These are phyloP conservation scores for Aspergillus leporis DNA, from an alignment of 495 filamentous ascomycete species.

Conservation along the genomic window DNA sequence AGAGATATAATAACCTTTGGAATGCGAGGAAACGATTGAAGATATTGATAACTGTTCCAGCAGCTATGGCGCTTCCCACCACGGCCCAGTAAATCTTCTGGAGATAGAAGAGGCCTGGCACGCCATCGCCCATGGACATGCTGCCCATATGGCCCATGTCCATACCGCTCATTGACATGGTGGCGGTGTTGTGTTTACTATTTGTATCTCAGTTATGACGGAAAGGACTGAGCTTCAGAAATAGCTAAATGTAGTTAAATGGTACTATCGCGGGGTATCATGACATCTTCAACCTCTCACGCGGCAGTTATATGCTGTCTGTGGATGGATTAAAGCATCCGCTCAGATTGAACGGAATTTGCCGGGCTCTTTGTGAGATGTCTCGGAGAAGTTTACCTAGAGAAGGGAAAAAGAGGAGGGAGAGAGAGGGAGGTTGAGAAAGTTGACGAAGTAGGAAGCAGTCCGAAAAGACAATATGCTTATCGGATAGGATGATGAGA, in stretches of 20 bases:
- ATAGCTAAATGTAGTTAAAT: not conserved
- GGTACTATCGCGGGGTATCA: slow-evolving; percentile 1
- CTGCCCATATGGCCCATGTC: slow-evolving; percentile 27
- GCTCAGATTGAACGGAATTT: not conserved
- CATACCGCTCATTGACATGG: slow-evolving; percentile 15
- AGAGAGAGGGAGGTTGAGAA: not conserved
- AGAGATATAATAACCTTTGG: slow-evolving; percentile 45
- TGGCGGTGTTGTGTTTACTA: not conserved
- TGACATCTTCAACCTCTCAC: slow-evolving; percentile 1
- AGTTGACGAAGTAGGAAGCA: not conserved
- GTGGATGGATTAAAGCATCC: not conserved
- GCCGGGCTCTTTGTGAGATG: not conserved
- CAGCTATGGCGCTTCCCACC: slow-evolving; percentile 55
- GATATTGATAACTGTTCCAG: slow-evolving; percentile 51
- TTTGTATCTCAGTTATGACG: not conserved
- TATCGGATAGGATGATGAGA: not conserved
- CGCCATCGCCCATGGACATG: slow-evolving; percentile 50
- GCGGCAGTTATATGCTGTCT: no score
- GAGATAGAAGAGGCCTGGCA: slow-evolving; percentile 46
- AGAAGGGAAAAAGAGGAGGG: not conserved
- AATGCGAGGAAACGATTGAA: slow-evolving; percentile 42
- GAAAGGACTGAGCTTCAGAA: not conserved
- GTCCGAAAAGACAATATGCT: not conserved
- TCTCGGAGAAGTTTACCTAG: not conserved
- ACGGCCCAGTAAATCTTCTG: slow-evolving; percentile 63